Evolutionary conservation across 2,329 filamentous ascomycete species (phyloP).

Genomic region (Pestalotiopsis fici): DNA sequence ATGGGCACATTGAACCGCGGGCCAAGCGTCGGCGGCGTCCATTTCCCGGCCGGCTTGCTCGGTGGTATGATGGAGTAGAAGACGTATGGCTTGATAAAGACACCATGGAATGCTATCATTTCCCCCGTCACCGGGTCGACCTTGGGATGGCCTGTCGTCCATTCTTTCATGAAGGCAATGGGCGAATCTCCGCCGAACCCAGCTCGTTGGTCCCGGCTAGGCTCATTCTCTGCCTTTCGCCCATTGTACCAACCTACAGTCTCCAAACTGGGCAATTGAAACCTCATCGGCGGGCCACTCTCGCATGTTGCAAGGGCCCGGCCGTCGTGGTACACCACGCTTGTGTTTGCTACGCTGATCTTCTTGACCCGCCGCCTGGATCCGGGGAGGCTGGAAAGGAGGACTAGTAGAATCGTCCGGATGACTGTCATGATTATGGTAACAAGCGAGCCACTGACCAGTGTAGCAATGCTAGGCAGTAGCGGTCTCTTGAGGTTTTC

Average conservation of each 20-base stretch:
- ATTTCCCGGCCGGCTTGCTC: constrained; percentile 21
- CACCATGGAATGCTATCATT: constrained; percentile 67
- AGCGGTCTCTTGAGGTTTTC: constrained; percentile 54
- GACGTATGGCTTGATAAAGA: constrained; percentile 65
- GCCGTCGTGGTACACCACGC: constrained; percentile 67
- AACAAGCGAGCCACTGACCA: constrained; percentile 59
- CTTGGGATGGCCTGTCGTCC: constrained; percentile 71
- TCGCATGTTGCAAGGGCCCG: constrained; percentile 70
- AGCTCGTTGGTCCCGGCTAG: constrained; percentile 21
- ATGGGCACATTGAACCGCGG: constrained; percentile 53
- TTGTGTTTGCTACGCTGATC: constrained; percentile 72
- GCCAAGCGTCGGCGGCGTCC: constrained; percentile 21
- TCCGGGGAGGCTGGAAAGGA: constrained; percentile 59
- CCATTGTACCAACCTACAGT: constrained; percentile 74
- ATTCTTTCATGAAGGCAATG: constrained; percentile 66
- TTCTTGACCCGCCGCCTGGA: constrained; percentile 60
- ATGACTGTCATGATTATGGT: constrained; percentile 53
- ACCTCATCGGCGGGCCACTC: constrained; percentile 68
- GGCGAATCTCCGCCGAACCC: constrained; percentile 57
- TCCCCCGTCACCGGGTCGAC: constrained; percentile 66
- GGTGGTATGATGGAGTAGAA: constrained; percentile 56
- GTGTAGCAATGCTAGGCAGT: constrained; percentile 66
- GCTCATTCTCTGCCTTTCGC: constrained; percentile 52
- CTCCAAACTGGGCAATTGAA: constrained; percentile 63
- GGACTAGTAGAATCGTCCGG: constrained; percentile 57